Evolutionary conservation across 2,329 filamentous ascomycete species (phyloP), one percentile per base, ranked within the genome.

Genomic region (Talaromyces piceae): DNA sequence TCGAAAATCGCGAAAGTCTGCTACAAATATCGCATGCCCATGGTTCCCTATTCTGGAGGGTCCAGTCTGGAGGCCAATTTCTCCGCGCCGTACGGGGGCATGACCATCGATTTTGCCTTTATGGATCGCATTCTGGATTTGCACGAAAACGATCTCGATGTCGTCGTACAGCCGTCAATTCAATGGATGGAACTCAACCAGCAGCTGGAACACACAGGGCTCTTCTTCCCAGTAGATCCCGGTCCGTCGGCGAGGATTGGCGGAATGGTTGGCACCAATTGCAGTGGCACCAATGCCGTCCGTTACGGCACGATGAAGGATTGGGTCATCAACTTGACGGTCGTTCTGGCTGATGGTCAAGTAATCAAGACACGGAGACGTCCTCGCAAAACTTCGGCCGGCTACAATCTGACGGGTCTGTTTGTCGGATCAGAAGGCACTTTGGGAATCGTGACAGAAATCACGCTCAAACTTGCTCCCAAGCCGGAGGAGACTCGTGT

Each of bases 141-240:
- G 51, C 86, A 95, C 66, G 84, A 87, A 58, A 85, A 88, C 3
- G 91, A 95, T 65, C 89, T 95, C 87, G 91, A 96, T 60, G 78
- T 95, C 46, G 87, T 95, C 4, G 89, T 96, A 3, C 91, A 96
- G 66, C 91, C 91, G 3, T 87, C 87, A 5, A 84, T 96, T 8
- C 85, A 86, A n/a, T 96, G 90, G 90, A 90, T 94, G 78, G 82
- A 87, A 48, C 72, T 96, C 52, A 96, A 96, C 61, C 82, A 86
- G 57, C 77, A 82, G 45, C 82, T 87, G 61, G 81, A 86, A 67
- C 77, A 80, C 33, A 84, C 81, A 3, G 88, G 88, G 0, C 79
- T 96, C 1, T 95, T 95, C 72, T 94, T 95, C 64, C 91, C 91
- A 1, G 84, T 95, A 11, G 91, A 96, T 62, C 91, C 91, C 11